Evolutionary conservation across 495 filamentous ascomycete genomes (phyloP).

Genomic region (Bacidia gigantensis): DNA sequence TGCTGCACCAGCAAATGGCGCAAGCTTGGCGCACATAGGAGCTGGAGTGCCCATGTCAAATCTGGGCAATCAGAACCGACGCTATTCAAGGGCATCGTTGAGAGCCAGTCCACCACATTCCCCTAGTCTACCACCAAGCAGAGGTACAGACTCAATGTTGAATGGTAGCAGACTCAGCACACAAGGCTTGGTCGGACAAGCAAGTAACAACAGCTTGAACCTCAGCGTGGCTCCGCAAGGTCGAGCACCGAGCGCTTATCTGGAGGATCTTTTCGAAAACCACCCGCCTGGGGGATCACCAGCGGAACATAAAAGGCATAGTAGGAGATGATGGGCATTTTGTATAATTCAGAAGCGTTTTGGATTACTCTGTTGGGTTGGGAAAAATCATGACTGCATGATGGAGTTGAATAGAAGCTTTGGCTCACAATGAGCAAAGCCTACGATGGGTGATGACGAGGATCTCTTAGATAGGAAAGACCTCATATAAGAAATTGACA

Average conservation of each 20-base stretch:
- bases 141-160: conserved; percentile 23
- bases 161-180: conserved; percentile 20
- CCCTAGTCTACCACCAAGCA: conserved; percentile 38
- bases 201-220: conserved; percentile 58
- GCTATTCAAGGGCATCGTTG: conserved; percentile 31
- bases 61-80: conserved; percentile 38
- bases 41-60: conserved; percentile 35
- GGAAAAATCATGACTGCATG: too few species aligned
- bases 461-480: too few species aligned
- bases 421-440: too few species aligned
- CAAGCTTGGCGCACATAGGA: conserved; percentile 33
- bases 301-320: conserved; percentile 11
- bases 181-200: conserved; percentile 28
- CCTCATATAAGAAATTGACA: too few species aligned
- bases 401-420: too few species aligned
- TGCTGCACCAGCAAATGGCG: conserved; percentile 32
- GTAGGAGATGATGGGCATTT: conserved; percentile 8
- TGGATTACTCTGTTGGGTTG: too few species aligned
- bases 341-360: too few species aligned
- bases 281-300: conserved; percentile 26
- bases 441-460: too few species aligned
- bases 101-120: conserved; percentile 53
- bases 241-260: conserved; percentile 77
- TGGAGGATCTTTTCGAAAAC: conserved; percentile 83
- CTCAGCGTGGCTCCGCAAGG: conserved; percentile 50